phyloP scores from a whole-genome alignment of 1,284 basidiomycete species.

The Phlebopus sp. region DNA sequence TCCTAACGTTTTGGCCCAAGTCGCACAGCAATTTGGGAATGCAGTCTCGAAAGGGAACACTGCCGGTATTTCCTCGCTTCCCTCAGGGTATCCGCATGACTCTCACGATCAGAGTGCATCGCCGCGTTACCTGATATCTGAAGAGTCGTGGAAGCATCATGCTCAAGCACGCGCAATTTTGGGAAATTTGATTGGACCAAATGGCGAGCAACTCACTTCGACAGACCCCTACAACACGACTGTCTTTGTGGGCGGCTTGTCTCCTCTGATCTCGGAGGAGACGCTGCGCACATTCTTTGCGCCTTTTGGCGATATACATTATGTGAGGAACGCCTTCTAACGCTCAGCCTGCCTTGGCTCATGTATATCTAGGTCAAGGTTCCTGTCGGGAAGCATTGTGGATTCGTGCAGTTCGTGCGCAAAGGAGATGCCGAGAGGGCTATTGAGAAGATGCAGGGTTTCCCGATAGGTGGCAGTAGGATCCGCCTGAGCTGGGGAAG shows the following conservation, averaged over 20 bases:
- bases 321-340: constrained; percentile 49
- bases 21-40: constrained; percentile 46
- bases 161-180: constrained; percentile 76
- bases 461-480: constrained; percentile 86
- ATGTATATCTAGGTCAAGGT: constrained; percentile 75
- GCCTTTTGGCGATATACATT: constrained; percentile 90
- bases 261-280: constrained; percentile 83
- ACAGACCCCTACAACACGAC: constrained; percentile 91
- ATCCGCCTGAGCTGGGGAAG: constrained; percentile 93
- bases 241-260: constrained; percentile 87
- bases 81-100: constrained; percentile 39
- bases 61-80: constrained; percentile 37
- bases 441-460: constrained; percentile 95
- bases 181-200: constrained; percentile 77
- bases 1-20: constrained; percentile 42
- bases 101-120: constrained; percentile 39
- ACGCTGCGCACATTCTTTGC: constrained; percentile 85
- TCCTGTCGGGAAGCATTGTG: constrained; percentile 92
- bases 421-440: constrained; percentile 91
- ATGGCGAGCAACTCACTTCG: constrained; percentile 79
- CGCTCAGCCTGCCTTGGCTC: constrained; percentile 8
- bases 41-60: constrained; percentile 33
- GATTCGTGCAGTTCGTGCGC: constrained; percentile 91
- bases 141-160: constrained; percentile 81
- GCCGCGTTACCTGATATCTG: constrained; percentile 55